Evolutionary conservation across 495 filamentous ascomycete genomes (phyloP), one percentile per base, ranked within the genome.

Genomic region (Penicillium cataractarum): DNA sequence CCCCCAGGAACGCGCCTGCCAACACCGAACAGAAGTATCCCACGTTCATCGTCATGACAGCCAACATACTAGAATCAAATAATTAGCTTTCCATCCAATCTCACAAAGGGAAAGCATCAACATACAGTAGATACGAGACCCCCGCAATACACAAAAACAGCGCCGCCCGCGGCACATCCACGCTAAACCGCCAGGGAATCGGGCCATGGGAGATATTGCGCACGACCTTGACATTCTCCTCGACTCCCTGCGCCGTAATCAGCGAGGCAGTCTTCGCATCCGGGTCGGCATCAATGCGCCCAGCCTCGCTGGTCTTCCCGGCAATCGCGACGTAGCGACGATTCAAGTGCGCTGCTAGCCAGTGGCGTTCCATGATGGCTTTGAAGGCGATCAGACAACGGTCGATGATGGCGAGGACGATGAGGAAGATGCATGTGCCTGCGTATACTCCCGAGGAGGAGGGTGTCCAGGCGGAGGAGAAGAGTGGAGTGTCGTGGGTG

Each of bases 1-100:
- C 94, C 15, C 94, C 94, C 4, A 95, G 67, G 71, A 97, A 97
- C 2, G 87, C 83, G 6, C 94, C 94, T 6, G 78, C 90, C 24
- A 98, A 84, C 1, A 97, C 84, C 1, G 93, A 92, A 27, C 93
- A 76, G 77, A 97, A 97, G 70, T 97, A 98, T n/a, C 94, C 94
- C 48, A 97, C 85, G 68, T 98, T 98, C 86, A 94, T 85, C 4
- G 92, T 95, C 94, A 98, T 98, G 67, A 97, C 91, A n/a, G 91
- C 93, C 77, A 98, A 80, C 94, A 98, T 98, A 54, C 94, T 98
- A 69, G 10, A 55, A 35, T 32, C 21, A 8, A 37, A 35, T 37
- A 24, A 22, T 54, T 26, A 54, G 51, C 31, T 3, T 21, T 17
- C 26, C 3, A 27, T 29, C 17, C 27, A 12, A 6, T 10, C 13